Evolutionary conservation across 1,139 yeast species (phyloP).

Genomic region (Kodamaea fungicola): DNA sequence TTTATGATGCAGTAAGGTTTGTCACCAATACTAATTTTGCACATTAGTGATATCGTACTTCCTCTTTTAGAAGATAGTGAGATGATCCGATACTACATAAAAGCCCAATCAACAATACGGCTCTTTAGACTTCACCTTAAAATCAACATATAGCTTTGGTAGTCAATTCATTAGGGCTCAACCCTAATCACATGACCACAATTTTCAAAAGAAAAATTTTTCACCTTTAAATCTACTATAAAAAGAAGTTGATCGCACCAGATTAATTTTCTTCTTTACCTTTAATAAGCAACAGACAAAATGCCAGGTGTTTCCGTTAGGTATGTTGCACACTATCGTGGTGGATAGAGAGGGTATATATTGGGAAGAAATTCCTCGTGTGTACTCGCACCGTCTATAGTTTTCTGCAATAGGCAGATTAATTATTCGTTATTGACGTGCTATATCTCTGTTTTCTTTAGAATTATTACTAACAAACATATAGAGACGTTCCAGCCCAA

Average conservation of each 20-base stretch:
- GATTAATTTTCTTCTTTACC: constrained; percentile 12
- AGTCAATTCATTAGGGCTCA: constrained; percentile 8
- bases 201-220: constrained; percentile 5
- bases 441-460: not conserved
- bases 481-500: constrained; percentile 99
- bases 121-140: no score
- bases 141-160: no score
- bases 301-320: constrained; percentile 99
- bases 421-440: not conserved
- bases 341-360: constrained; percentile 24
- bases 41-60: not conserved
- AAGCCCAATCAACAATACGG: no score
- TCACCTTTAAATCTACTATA: constrained; percentile 5
- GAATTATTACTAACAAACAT: constrained; percentile 29
- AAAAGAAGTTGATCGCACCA: constrained; percentile 6
- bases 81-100: no score
- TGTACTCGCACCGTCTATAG: constrained; percentile 10
- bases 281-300: constrained; percentile 34
- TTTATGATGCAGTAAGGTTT: constrained; percentile 1
- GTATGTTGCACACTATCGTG: constrained; percentile 55
- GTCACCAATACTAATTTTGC: constrained; percentile 7
- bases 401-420: not conserved
- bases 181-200: constrained; percentile 1
- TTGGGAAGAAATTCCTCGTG: not conserved
- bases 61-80: no score